Evolutionary conservation across 1,284 basidiomycete species (phyloP), one percentile per base, ranked within the genome.

Genomic region (Schizopora paradoxa): DNA sequence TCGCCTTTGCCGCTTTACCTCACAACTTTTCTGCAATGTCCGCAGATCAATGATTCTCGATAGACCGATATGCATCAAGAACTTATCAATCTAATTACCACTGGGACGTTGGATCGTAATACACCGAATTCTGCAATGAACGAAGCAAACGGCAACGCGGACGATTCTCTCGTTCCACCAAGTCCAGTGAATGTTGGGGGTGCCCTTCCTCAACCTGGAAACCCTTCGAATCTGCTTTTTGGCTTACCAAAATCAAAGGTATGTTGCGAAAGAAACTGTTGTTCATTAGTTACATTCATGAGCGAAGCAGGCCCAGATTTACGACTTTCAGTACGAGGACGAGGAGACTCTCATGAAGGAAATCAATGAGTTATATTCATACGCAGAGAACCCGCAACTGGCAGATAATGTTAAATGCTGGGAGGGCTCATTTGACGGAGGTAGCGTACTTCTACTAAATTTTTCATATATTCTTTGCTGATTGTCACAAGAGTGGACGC

Each of bases 301-400:
- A n/a, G n/a, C n/a, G n/a, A n/a, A n/a, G 58, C 69, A 90, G 87
- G 80, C 88, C 79, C 82, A 79, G 26, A 80, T 79, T 57, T 94
- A 88, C 63, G 90, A 92, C 68, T 94, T 89, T 65, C 79, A 83
- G 51, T 95, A 95, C 62, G 89, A 93, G 56, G 95, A 99, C 62
- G 90, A 95, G 58, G 92, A 98, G 65, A 90, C 87, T 13, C 81
- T 97, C 35, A 85, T 94, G 73, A 89, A 91, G 57, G 96, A 98
- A 65, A 86, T 99, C 37, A 90, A 98, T 54, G 96, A 99, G 66
- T 98, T 99, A 68, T 99, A 96, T 67, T 92, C 92, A 21, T 99
- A 97, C 67, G 85, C 95, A 48, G 95, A 99, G 68, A 91, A 93
- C 73, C 82, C 86, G 1, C 88, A 93, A 61, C 82, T 94, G 11